phyloP scores from a whole-genome alignment of 805 yeast genomes.

The Candida pseudoglaebosa region DNA sequence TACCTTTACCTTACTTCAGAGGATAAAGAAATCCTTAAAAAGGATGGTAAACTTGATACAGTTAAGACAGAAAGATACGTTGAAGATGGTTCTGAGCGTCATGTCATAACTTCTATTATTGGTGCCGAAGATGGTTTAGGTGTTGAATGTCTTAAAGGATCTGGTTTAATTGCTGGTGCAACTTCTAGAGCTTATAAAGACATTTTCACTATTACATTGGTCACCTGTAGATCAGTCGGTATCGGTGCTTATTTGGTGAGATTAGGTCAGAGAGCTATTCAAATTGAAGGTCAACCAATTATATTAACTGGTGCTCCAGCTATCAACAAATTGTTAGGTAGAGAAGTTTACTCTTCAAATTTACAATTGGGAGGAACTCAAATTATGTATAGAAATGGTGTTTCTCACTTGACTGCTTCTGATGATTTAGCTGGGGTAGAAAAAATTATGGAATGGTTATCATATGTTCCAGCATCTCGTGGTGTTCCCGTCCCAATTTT shows the following conservation, averaged over 20 bases:
- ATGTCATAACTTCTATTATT: slow-evolving; percentile 76
- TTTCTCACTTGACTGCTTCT: slow-evolving; percentile 93
- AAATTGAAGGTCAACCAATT: slow-evolving; percentile 97
- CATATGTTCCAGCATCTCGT: slow-evolving; percentile 89
- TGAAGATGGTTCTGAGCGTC: slow-evolving; percentile 80
- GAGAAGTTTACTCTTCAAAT: slow-evolving; percentile 95
- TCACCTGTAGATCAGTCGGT: slow-evolving; percentile 99
- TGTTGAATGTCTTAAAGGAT: slow-evolving; percentile 96
- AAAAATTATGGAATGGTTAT: slow-evolving; percentile 91
- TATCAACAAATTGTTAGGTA: slow-evolving; percentile 91
- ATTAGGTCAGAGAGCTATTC: slow-evolving; percentile 98
- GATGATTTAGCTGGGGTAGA: slow-evolving; percentile 97
- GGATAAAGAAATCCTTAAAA: slow-evolving; percentile 53
- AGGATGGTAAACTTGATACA: slow-evolving; percentile 54
- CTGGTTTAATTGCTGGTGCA: slow-evolving; percentile 98
- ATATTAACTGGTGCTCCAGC: slow-evolving; percentile 99
- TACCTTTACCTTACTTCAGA: slow-evolving; percentile 80
- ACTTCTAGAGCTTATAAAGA: slow-evolving; percentile 97
- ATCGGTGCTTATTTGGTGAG: slow-evolving; percentile 98
- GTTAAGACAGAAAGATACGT: slow-evolving; percentile 76
- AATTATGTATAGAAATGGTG: slow-evolving; percentile 98
- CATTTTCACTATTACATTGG: slow-evolving; percentile 95
- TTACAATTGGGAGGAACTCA: slow-evolving; percentile 99
- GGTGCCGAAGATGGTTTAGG: slow-evolving; percentile 97
- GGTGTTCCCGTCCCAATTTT: slow-evolving; percentile 87